phyloP scores from a whole-genome alignment of 306 rosid genomes.

The Lupinus albus region DNA sequence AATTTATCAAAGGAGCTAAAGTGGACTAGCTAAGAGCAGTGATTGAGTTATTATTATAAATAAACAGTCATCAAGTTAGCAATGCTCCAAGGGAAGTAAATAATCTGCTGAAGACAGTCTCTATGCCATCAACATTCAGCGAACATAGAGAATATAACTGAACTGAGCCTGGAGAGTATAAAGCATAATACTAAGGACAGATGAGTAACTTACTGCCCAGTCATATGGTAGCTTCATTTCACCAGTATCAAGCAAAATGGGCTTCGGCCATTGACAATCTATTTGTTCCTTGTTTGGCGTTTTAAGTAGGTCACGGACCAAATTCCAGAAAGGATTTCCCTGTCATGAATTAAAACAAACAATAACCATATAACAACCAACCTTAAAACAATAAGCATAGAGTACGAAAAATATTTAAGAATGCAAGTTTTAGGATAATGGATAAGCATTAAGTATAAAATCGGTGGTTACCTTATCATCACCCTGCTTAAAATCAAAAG shows the following conservation, averaged over 20 bases:
- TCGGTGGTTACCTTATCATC: constrained; percentile 70
- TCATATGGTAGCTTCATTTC: constrained; percentile 94
- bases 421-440: constrained; percentile 24
- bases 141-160: constrained; percentile 28
- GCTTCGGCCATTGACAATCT: constrained; percentile 86
- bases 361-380: constrained; percentile 24
- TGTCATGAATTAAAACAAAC: constrained; percentile 42
- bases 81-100: constrained; percentile 25
- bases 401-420: constrained; percentile 17
- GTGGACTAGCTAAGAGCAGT: constrained; percentile 18
- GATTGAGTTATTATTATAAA: background rate
- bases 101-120: constrained; percentile 2
- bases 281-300: constrained; percentile 73
- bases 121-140: constrained; percentile 15
- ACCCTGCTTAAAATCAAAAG: constrained; percentile 94
- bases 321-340: constrained; percentile 94
- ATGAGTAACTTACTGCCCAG: constrained; percentile 85
- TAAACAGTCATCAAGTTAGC: too few relatives aligned
- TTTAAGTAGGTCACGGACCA: constrained; percentile 72
- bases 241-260: constrained; percentile 94
- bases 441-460: constrained; percentile 13
- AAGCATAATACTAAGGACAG: constrained; percentile 25
- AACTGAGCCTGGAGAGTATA: constrained; percentile 29
- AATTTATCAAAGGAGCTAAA: constrained; percentile 18
- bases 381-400: constrained; percentile 33